A percentile compares a stretch with the other conserved stretches of the same genome.
Conservation (phyloP, 2,329 filamentous ascomycete species). For the Hymenoscyphus linearis region DNA sequence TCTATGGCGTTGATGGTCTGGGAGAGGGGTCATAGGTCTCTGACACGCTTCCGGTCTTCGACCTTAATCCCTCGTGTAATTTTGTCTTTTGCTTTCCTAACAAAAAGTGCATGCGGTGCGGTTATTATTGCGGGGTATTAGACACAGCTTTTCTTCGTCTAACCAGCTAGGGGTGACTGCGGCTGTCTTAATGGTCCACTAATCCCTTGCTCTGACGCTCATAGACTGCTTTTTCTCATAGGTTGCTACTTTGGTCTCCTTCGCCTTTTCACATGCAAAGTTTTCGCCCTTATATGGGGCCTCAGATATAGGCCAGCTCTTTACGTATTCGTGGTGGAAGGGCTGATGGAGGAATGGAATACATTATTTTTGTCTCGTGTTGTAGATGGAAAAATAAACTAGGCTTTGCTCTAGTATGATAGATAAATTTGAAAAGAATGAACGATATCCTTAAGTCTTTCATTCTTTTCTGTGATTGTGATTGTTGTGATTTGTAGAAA, state of each 20-base stretch:
- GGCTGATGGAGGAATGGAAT: neutral
- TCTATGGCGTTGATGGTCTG: constrained; percentile 30
- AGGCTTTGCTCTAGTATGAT: constrained; percentile 4
- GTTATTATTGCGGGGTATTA: constrained; percentile 14
- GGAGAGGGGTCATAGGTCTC: constrained; percentile 22
- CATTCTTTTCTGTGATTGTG: neutral
- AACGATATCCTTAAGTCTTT: neutral
- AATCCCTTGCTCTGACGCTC: neutral
- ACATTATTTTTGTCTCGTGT: neutral
- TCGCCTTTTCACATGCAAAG: neutral
- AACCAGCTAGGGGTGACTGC: constrained; percentile 1
- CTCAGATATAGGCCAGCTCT: constrained; percentile 1
- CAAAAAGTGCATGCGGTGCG: constrained; percentile 23
- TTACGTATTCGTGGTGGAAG: neutral
- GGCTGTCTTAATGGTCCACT: constrained; percentile 10
- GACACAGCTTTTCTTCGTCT: constrained; percentile 7
- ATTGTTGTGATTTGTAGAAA: neutral
- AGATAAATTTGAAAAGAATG: constrained; percentile 5
- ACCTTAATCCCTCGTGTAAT: constrained; percentile 23
- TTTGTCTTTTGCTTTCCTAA: constrained; percentile 14
- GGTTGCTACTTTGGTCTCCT: neutral
- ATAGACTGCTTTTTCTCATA: constrained; percentile 4
- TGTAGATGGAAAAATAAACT: neutral
- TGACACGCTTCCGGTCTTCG: constrained; percentile 18
- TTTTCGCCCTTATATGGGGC: neutral